Conservation (phyloP, 108 stramenopile genomes). For the Pseudonitzschia delicatissima region DNA sequence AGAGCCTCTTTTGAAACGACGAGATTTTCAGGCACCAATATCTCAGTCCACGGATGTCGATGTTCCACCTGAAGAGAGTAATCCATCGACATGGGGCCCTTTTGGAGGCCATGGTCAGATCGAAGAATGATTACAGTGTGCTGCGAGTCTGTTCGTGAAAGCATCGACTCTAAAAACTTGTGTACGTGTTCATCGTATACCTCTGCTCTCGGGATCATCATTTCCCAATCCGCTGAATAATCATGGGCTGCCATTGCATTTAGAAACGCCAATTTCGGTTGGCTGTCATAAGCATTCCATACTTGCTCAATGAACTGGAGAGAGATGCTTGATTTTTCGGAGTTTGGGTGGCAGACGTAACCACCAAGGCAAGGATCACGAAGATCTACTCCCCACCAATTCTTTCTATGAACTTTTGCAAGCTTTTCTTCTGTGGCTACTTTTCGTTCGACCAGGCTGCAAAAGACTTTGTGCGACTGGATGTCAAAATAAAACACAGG, state of each 20-base stretch:
- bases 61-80: conserved; percentile 52
- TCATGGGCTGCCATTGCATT: conserved; percentile 60
- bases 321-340: conserved; percentile 30
- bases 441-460: conserved; percentile 32
- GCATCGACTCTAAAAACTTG: conserved; percentile 29
- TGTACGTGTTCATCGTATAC: conserved; percentile 37
- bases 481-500: conserved; percentile 34
- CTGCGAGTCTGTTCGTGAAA: conserved; percentile 21
- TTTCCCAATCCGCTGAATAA: conserved; percentile 36
- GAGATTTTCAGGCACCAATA: conserved; percentile 40
- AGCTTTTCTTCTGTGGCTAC: background rate
- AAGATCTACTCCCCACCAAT: conserved; percentile 25
- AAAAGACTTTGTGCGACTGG: conserved; percentile 34
- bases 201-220: conserved; percentile 32
- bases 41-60: conserved; percentile 46
- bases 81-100: conserved; percentile 37
- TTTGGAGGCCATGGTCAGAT: conserved; percentile 53
- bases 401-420: background rate
- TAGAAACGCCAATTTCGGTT: conserved; percentile 51
- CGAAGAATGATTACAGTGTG: conserved; percentile 47
- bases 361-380: conserved; percentile 40
- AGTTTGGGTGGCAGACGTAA: background rate
- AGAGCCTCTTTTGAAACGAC: conserved; percentile 23
- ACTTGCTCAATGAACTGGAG: conserved; percentile 38
- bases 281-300: conserved; percentile 35